A percentile compares a stretch with the other conserved stretches of the same genome.
phyloP scores from a whole-genome alignment of 2,329 filamentous ascomycete genomes.

The Diatrype stigma region DNA sequence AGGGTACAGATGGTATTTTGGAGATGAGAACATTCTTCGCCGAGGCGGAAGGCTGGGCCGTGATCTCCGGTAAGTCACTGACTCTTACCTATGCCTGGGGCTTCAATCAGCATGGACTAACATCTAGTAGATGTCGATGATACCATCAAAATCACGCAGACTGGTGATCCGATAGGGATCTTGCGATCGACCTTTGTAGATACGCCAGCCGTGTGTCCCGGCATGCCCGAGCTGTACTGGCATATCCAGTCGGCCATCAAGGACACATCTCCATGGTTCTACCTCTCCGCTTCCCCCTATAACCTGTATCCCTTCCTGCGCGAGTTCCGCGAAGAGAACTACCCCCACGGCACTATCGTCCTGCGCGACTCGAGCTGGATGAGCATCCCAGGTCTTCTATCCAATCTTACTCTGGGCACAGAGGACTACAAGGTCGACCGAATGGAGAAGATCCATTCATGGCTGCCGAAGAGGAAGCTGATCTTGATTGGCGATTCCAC shows the following conservation, averaged over 20 bases:
- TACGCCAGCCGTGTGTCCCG: conserved; percentile 62
- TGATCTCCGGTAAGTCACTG: conserved; percentile 63
- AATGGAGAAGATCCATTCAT: conserved; percentile 71
- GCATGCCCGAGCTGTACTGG: conserved; percentile 82
- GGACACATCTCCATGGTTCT: conserved; percentile 74
- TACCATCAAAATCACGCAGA: conserved; percentile 89
- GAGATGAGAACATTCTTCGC: conserved; percentile 71
- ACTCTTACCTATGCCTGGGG: not conserved
- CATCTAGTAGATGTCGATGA: conserved; percentile 72
- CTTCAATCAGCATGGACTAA: conserved; percentile 3
- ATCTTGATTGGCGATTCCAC: conserved; percentile 88
- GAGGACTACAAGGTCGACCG: conserved; percentile 81
- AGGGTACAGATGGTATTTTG: conserved; percentile 49
- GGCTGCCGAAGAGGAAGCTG: conserved; percentile 75
- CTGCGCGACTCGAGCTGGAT: conserved; percentile 84
- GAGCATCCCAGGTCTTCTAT: conserved; percentile 74
- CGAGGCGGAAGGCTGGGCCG: conserved; percentile 72
- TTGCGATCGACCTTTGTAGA: conserved; percentile 80
- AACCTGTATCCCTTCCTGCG: conserved; percentile 87
- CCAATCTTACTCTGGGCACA: conserved; percentile 74
- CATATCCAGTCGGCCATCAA: conserved; percentile 54
- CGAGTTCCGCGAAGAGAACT: conserved; percentile 66
- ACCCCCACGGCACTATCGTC: conserved; percentile 74
- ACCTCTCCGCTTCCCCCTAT: conserved; percentile 90
- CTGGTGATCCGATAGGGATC: conserved; percentile 74